These are phyloP conservation scores for Neophaeococcomyces aloes DNA, from an alignment of 2,329 filamentous ascomycete species.

Conservation along the genomic window DNA sequence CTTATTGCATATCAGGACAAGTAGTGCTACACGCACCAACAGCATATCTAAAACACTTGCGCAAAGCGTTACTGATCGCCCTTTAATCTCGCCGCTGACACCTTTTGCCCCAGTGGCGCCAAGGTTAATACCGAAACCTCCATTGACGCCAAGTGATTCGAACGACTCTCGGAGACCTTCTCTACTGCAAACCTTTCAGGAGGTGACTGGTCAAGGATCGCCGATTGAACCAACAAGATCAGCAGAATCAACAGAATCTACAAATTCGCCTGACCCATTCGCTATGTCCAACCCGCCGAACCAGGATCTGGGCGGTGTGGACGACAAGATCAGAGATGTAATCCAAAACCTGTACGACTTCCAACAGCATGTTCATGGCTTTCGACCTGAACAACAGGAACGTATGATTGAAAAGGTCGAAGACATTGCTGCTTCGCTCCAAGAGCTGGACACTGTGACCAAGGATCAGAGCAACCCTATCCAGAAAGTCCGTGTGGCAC, in stretches of 20 bases:
- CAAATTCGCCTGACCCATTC: too few species aligned
- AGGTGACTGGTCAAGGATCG: not conserved
- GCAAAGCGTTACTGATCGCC: not conserved
- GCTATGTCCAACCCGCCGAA: not conserved
- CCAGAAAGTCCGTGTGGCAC: conserved; percentile 43
- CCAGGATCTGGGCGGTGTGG: conserved; percentile 16
- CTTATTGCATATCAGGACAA: not conserved
- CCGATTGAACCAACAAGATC: not conserved
- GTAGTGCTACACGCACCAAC: not conserved
- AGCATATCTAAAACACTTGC: not conserved
- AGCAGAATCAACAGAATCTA: not conserved
- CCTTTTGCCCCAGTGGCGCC: not conserved
- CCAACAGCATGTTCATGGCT: conserved; percentile 48
- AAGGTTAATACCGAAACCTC: not conserved
- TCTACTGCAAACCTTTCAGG: not conserved
- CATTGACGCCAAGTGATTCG: not conserved
- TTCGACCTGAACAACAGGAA: conserved; percentile 46
- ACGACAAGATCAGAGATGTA: conserved; percentile 38
- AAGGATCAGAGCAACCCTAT: conserved; percentile 13
- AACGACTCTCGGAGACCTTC: not conserved
- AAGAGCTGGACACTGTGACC: too few species aligned
- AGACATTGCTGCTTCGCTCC: not conserved
- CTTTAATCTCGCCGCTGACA: not conserved
- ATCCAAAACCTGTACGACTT: conserved; percentile 54
- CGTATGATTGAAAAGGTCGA: conserved; percentile 49